phyloP scores from a whole-genome alignment of 2,329 filamentous ascomycete species.

The Elsinoe ampelina region DNA sequence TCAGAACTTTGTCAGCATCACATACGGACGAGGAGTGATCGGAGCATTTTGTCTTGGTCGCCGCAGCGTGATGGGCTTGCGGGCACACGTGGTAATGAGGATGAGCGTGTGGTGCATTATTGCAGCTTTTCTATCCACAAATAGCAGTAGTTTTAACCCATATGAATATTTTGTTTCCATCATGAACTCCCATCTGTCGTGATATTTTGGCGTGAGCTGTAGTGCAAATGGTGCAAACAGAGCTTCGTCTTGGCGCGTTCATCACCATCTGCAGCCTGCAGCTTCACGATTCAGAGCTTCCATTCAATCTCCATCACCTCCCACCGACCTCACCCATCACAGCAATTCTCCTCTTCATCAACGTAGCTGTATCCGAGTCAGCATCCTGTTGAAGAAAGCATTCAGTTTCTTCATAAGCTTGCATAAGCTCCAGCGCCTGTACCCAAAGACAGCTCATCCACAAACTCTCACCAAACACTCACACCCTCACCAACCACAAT shows the following conservation, averaged over 20 bases:
- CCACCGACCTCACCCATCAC: neutral
- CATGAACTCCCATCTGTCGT: neutral
- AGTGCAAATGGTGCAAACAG: slow-evolving; percentile 12
- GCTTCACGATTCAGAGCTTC: neutral
- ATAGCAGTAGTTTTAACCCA: slow-evolving; percentile 8
- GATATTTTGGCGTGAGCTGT: neutral
- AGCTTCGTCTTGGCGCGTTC: slow-evolving; percentile 12
- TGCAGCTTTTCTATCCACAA: neutral
- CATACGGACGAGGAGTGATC: neutral
- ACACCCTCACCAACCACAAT: slow-evolving; percentile 12
- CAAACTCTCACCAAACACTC: neutral
- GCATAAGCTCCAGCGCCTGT: neutral
- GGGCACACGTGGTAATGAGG: slow-evolving; percentile 2
- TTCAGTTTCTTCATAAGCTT: neutral
- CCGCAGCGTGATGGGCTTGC: neutral
- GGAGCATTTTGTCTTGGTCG: too few relatives aligned
- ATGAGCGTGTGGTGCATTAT: neutral
- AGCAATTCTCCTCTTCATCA: neutral
- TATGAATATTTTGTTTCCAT: slow-evolving; percentile 7
- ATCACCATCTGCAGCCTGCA: slow-evolving; percentile 13
- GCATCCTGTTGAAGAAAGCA: neutral
- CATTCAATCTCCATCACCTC: neutral
- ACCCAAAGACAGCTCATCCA: neutral
- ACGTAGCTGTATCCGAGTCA: neutral
- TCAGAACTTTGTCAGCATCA: neutral